Base-by-base conservation (phyloP, 2,329 filamentous ascomycete species). In the Fusarium miscanthi region DNA sequence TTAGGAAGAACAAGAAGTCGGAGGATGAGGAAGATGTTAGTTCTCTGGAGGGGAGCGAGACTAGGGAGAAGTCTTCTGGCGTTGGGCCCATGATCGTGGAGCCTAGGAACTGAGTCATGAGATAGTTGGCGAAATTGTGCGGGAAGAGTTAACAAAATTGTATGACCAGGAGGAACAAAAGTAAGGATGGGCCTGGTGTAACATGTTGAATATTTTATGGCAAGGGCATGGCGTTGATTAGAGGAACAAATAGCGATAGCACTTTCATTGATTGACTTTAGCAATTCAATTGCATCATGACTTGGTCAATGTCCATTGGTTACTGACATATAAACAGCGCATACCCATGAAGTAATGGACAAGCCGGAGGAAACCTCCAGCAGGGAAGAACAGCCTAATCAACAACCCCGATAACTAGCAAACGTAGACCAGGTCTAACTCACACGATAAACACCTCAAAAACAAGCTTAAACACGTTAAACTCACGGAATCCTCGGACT, bases 391-490 rank as follows among this genome's bases (percentile, higher is more conserved):
- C 19, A 57, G 23, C 23, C 40, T 35, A 48, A 48, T 57, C 13
- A 6, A n/a, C 19, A 35, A 13, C 3, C 27, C 17, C 19, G 11
- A 17, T 37, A 30, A 14, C 30, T 5, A 35, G n/a, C 8, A 35
- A 51, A 11, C 30, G 11, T 53, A 10, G n/a, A 40, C 63, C 31
- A 30, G 43, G 21, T 14, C 19, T 3, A 52, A 2, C 4, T 9
- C 33, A 17, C 23, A 37, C 23, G 42, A 38, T 21, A 51, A 46
- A 45, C 19, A 35, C 9, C n/a, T 25, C 30, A 49, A 63, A 56
- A 69, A 63, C 66, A 69, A 69, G 66, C 66, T 69, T 69, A 69
- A 69, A 48, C 40, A 30, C 6, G 10, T 38, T 64, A 69, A 21
- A 31, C 56, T 68, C 14, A 23, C 63, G 63, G 63, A 38, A 12